phyloP scores from a whole-genome alignment of 139 green algal species.

The Axilococcus clingmanii region DNA sequence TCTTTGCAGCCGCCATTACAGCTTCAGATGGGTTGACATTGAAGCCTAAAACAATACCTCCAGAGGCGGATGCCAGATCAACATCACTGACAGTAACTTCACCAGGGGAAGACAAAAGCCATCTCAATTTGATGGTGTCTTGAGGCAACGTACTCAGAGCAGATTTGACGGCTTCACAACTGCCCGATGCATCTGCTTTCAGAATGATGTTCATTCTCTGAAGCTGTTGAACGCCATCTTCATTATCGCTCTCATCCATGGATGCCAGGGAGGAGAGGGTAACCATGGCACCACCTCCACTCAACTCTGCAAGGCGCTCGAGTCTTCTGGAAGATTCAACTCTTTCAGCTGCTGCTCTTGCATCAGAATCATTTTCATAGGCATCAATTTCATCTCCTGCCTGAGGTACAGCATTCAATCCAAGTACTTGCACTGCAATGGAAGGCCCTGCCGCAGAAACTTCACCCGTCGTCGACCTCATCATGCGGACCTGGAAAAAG shows the following conservation, averaged over 20 bases:
- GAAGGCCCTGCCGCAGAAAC: conserved; percentile 62
- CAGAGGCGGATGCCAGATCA: conserved; percentile 75
- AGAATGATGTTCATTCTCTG: conserved; percentile 87
- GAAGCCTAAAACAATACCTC: conserved; percentile 74
- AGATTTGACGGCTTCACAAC: conserved; percentile 81
- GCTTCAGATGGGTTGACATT: conserved; percentile 59
- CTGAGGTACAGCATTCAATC: conserved; percentile 70
- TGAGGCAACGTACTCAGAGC: conserved; percentile 79
- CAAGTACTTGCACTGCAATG: conserved; percentile 83
- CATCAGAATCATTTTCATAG: conserved; percentile 46
- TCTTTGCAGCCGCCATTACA: conserved; percentile 65
- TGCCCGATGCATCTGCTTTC: conserved; percentile 79
- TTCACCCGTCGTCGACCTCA: conserved; percentile 50
- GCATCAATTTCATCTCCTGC: conserved; percentile 86
- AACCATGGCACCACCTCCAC: conserved; percentile 62
- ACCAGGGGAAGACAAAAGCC: conserved; percentile 72
- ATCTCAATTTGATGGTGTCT: conserved; percentile 78
- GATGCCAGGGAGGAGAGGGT: conserved; percentile 72
- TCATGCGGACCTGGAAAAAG: too few species aligned
- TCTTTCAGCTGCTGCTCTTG: conserved; percentile 21
- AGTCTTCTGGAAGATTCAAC: conserved; percentile 25
- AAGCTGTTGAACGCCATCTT: conserved; percentile 34
- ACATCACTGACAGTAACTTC: conserved; percentile 82
- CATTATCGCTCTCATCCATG: conserved; percentile 51
- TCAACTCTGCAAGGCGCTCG: conserved; percentile 47